Base-by-base conservation (phyloP, 2,329 filamentous ascomycete genomes). In the Fusarium sp. region DNA sequence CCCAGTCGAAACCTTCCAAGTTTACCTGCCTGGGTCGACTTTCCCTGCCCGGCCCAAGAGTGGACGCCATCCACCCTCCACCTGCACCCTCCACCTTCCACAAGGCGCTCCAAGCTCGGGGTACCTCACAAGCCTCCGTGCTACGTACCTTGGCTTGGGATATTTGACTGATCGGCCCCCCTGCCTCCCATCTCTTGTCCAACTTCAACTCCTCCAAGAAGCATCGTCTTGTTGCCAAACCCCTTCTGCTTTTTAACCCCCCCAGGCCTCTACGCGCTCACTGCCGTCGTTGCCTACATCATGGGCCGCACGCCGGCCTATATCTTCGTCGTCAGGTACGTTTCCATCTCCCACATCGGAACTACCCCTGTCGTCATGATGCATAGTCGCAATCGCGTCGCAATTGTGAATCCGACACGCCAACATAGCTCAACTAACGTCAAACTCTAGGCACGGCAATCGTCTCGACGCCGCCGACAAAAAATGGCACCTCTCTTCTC, bases 381-480 rank as follows among this genome's bases (percentile, higher is more conserved):
- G 58, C 60, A 57, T 56, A 53, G 51, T 67, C 62, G 62, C 68
- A 66, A 64, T 54, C 54, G 57, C 51, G 62, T 71, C 70, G 60
- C 66, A 63, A 53, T 54, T 62, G 18, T 13, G n/a, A 36, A 31
- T 30, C 34, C 44, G 58, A 30, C 53, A 56, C 55, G 23, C 36
- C 18, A 34, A 18, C 59, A 28, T 34, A 39, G 6, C n/a, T 39
- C 13, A 2, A 59, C 74, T 74, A 44, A 76, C 53, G 13, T 62
- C 18, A 11, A 23, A 37, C 27, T 55, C 16, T 63, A 91, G 96
- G 82, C 96, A 99, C 81, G 96, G 96, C 77, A 93, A 95, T 75
- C 92, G 96, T 73, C 91, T 99, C 62, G 96, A 99, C 80, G 94
- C 94, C 60, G 94, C 95, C 67, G 95, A 99, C 85, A 94, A 95